A percentile compares a stretch with the other conserved stretches of the same genome.
phyloP scores from a whole-genome alignment of 176 grass and related monocot species.

The Avena sativa region DNA sequence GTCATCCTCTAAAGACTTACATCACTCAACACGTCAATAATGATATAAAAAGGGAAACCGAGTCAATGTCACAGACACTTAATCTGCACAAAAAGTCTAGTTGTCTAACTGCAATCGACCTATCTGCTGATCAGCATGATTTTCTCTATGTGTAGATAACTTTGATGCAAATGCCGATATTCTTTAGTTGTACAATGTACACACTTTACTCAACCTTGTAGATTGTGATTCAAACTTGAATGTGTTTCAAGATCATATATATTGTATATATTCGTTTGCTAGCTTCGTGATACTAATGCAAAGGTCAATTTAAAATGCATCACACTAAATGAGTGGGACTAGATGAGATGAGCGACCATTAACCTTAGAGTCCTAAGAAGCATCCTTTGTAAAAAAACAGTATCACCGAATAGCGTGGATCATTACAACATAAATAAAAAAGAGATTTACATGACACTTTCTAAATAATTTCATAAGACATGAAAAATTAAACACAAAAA shows the following conservation, averaged over 20 bases:
- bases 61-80: neutral
- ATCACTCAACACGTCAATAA: neutral
- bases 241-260: conserved; percentile 3
- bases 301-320: conserved; percentile 14
- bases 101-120: neutral
- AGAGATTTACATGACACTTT: neutral
- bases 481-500: neutral
- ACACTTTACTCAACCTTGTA: neutral
- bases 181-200: neutral
- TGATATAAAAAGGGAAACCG: neutral
- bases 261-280: neutral
- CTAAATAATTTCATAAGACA: neutral
- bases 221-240: neutral
- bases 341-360: neutral
- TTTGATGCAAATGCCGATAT: neutral
- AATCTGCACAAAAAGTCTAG: conserved; percentile 25
- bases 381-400: neutral
- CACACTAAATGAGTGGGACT: neutral
- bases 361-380: neutral
- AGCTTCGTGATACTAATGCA: neutral
- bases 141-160: neutral
- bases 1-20: neutral
- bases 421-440: neutral
- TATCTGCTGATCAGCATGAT: neutral
- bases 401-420: neutral